Base-by-base conservation (phyloP, 2,329 filamentous ascomycete species). In the Botrytis tulipae region DNA sequence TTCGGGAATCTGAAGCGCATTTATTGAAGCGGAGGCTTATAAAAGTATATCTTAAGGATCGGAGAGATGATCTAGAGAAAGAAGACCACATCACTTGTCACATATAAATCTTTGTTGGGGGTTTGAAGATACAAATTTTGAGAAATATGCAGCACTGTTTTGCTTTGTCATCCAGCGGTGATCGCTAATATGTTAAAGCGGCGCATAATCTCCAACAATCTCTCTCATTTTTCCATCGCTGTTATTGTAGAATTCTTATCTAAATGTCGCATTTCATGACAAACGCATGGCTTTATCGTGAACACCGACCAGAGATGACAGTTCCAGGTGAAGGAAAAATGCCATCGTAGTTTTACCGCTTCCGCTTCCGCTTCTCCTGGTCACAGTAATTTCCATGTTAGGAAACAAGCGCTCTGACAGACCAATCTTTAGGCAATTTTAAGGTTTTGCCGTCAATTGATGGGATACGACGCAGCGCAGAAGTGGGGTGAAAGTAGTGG, bases 151-250 rank as follows among this genome's bases (percentile, higher is more conserved):
- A 54, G 25, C 25, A n/a, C 48, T 42, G n/a, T 32, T 37, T 68
- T 67, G 63, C 63, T 51, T 67, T 67, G 63, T 67, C 63, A 67
- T 51, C 63, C 32, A 20, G 12, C 8, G 25, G 22, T 40, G n/a
- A 54, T 44, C 48, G 22, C 25, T 32, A 4, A 40, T 1, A 6
- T 40, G 22, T 51, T 67, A 67, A 42, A 57, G 48, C 66, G 7
- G 66, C 48, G 66, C 48, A 42, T 4, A 42, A 40, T 42, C 22
- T n/a, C 29, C 37, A 62, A 42, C 1, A 62, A 62, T 40, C 12
- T 22, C 59, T 25, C 20, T 12, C 6, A 40, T 59, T 59, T 18
- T 29, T 16, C 57, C 18, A 59, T 59, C 4, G 29, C 57, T 18
- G 29, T 40, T 40, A n/a, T 40, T 22, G 37, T 40, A 37, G 32